Evolutionary conservation across 352 stramenopile species (phyloP).

Genomic region (Phytophthora cryptogea): DNA sequence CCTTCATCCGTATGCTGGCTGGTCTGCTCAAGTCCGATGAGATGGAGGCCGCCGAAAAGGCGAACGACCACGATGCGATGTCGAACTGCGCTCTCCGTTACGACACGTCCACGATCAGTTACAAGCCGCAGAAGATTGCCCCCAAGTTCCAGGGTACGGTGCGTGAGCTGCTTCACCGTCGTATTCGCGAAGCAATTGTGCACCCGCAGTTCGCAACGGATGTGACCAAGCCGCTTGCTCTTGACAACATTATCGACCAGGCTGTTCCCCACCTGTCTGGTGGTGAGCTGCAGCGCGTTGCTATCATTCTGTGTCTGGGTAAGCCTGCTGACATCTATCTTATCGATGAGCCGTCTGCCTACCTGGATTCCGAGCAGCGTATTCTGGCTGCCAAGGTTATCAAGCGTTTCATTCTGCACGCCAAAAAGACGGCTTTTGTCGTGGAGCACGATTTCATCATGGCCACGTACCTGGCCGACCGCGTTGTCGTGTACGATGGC

Average conservation of each 20-base stretch:
- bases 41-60: constrained; percentile 85
- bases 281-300: constrained; percentile 99
- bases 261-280: constrained; percentile 97
- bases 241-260: constrained; percentile 99
- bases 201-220: constrained; percentile 99
- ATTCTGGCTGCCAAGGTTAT: constrained; percentile 99
- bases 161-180: constrained; percentile 97
- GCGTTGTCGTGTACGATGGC: constrained; percentile 96
- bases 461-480: constrained; percentile 98
- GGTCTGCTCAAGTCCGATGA: constrained; percentile 98
- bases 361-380: constrained; percentile 99
- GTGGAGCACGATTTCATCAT: constrained; percentile 99
- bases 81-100: constrained; percentile 82
- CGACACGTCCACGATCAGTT: constrained; percentile 90
- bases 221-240: constrained; percentile 98
- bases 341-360: constrained; percentile 99
- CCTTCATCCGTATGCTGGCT: constrained; percentile 99
- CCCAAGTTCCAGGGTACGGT: constrained; percentile 96
- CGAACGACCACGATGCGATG: constrained; percentile 70
- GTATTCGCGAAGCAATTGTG: constrained; percentile 96
- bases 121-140: constrained; percentile 99
- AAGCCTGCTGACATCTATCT: constrained; percentile 99
- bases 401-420: constrained; percentile 99
- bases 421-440: constrained; percentile 99
- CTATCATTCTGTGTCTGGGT: constrained; percentile 97